Percentiles rank a stretch among this genome's conserved stretches.
Conservation (phyloP, 139 green algal genomes). For the Dunaliella primolecta region DNA sequence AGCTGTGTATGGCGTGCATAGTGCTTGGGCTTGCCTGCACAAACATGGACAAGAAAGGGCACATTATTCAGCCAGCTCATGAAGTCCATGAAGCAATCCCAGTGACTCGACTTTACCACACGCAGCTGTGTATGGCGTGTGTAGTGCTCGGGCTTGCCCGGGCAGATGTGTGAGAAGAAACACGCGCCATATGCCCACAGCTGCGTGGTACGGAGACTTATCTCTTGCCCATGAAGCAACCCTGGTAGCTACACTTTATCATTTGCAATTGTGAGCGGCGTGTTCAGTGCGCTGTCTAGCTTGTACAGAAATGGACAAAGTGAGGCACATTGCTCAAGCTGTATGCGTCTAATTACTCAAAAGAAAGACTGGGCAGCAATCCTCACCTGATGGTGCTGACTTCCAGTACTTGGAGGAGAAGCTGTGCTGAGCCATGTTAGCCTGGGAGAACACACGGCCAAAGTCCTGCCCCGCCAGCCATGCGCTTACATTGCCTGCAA, state of each 20-base stretch:
- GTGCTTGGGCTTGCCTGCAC: not conserved
- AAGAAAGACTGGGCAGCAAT: too few relatives aligned
- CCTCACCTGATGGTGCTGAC: too few relatives aligned
- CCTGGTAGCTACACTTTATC: not conserved
- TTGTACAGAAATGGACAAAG: too few relatives aligned
- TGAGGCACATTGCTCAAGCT: too few relatives aligned
- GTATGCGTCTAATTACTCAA: too few relatives aligned
- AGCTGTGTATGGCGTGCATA: not conserved
- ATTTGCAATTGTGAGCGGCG: not conserved
- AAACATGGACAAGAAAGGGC: not conserved
- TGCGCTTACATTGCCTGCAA: not conserved
- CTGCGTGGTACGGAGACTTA: too few relatives aligned
- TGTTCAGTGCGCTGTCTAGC: too few relatives aligned
- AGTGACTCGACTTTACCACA: not conserved
- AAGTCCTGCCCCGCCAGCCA: conserved; percentile 12
- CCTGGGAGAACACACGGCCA: not conserved
- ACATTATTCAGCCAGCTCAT: not conserved
- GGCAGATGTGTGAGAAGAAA: not conserved
- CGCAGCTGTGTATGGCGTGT: not conserved
- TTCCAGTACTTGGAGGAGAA: not conserved
- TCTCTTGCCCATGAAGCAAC: not conserved
- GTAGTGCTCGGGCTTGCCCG: not conserved
- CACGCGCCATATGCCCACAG: not conserved
- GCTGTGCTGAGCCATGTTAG: not conserved
- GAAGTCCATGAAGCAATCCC: not conserved